Base-by-base conservation (phyloP, 1,284 basidiomycete genomes). In the Pseudomicrostroma phylloplanum region DNA sequence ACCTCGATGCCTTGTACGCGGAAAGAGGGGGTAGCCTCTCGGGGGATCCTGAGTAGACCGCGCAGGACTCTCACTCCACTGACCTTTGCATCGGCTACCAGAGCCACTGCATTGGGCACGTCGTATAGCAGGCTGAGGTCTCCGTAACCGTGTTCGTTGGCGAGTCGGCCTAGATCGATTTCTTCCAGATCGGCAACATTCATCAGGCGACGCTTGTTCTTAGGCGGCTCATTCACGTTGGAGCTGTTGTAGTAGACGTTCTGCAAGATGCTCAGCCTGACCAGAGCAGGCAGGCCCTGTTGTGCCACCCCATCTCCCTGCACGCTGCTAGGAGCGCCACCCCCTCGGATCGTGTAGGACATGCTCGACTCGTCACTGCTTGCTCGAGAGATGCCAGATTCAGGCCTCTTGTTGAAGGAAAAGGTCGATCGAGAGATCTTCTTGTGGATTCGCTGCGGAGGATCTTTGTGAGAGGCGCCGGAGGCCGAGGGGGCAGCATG, bases 1-100 rank as follows among this genome's bases (percentile, higher is more conserved):
- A 75, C 68, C 61, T 75, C 73, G 30, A 75, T 66, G 4, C 72
- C 72, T 49, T 75, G 73, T 59, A 70, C 70, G 15, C 73, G 60
- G 61, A 75, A 75, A 40, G 64, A 64, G 13, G 73, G 72, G 9
- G 73, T 71, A 17, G 68, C 65, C 23, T 62, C 63, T 19, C 64
- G 65, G 6, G 62, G 59, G n/a, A 75, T 62, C 51, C 67, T 68
- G 41, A 75, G 53, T 48, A 66, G 63, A 41, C 71, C 73, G 8
- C 69, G 67, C 21, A 75, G 55, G 17, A 74, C 68, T 17, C 73
- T 66, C 6, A 75, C 62, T 2, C 73, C 73, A 0, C 63, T 63
- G 0, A 63, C 61, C 56, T 60, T 60, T 2, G 70, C 67, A 6
- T 67, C 62, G 1, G 61, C 61, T 1, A 62, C 11, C 23, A 61